phyloP scores from a whole-genome alignment of 2,329 filamentous ascomycete genomes.

The Fusarium euwallaceae region DNA sequence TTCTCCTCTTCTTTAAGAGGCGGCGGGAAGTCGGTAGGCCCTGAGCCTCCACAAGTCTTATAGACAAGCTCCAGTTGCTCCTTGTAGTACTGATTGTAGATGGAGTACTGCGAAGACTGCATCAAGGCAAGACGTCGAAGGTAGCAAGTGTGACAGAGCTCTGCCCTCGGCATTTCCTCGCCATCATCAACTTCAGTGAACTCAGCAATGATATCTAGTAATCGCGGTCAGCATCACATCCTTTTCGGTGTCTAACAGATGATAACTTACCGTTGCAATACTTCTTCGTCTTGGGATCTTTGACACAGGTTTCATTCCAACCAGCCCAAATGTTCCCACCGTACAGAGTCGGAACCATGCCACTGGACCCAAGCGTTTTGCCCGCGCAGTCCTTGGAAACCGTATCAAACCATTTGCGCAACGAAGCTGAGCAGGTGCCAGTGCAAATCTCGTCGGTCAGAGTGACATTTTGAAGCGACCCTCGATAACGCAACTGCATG shows the following conservation, averaged over 20 bases:
- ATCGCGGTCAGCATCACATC: neutral
- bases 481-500: too few species aligned
- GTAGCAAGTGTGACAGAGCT: constrained; percentile 46
- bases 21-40: neutral
- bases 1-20: neutral
- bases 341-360: neutral
- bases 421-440: constrained; percentile 10
- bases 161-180: constrained; percentile 31
- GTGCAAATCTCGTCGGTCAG: constrained; percentile 14
- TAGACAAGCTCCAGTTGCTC: constrained; percentile 16
- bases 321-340: constrained; percentile 24
- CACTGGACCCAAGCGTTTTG: neutral
- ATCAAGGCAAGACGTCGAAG: constrained; percentile 37
- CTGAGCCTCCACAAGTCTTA: constrained; percentile 15
- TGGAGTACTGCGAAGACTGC: constrained; percentile 41
- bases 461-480: too few species aligned
- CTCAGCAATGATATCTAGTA: constrained; percentile 23
- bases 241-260: too few species aligned
- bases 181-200: constrained; percentile 30
- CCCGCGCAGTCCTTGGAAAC: constrained; percentile 12
- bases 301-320: constrained; percentile 36
- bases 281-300: constrained; percentile 20
- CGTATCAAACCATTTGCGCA: constrained; percentile 17
- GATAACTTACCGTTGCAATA: constrained; percentile 36
- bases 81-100: constrained; percentile 37